Conservation (phyloP, 1,284 basidiomycete species). For the Tilletiopsis washingtonensis region DNA sequence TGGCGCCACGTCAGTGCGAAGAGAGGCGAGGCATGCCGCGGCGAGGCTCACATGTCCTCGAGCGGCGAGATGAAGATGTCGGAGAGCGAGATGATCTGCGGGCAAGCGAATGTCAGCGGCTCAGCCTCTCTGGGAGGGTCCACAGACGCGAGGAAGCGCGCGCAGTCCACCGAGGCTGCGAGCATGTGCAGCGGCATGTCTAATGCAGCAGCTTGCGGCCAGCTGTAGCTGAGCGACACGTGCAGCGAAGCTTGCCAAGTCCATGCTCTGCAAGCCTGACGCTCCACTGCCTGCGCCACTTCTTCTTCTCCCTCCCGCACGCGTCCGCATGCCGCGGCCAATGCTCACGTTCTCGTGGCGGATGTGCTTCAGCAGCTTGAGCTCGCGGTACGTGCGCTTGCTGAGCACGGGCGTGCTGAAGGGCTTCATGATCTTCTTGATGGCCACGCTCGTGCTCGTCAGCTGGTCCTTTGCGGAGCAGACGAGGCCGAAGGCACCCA, state of each 20-base stretch:
- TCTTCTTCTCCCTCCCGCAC: neutral
- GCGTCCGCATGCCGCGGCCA: neutral
- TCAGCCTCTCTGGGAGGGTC: neutral
- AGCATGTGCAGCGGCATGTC: no score
- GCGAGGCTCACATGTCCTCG: conserved; percentile 58
- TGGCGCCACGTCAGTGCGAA: no score
- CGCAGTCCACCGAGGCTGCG: neutral
- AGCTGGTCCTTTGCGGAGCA: conserved; percentile 95
- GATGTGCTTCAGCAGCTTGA: conserved; percentile 97
- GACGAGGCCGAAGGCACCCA: conserved; percentile 61
- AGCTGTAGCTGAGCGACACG: no score
- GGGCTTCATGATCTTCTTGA: conserved; percentile 99
- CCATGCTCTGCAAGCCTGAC: no score
- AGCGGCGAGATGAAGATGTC: conserved; percentile 99
- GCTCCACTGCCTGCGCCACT: neutral
- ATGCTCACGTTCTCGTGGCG: conserved; percentile 84
- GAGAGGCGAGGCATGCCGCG: neutral
- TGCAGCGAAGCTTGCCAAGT: no score
- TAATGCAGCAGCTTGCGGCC: no score
- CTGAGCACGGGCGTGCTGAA: conserved; percentile 95
- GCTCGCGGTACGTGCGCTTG: conserved; percentile 94
- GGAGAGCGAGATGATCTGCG: conserved; percentile 95
- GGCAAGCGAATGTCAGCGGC: no score
- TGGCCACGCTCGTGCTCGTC: conserved; percentile 85
- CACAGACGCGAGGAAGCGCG: neutral